Base-by-base conservation (phyloP, 2,329 filamentous ascomycete genomes). In the Xylaria sp. region DNA sequence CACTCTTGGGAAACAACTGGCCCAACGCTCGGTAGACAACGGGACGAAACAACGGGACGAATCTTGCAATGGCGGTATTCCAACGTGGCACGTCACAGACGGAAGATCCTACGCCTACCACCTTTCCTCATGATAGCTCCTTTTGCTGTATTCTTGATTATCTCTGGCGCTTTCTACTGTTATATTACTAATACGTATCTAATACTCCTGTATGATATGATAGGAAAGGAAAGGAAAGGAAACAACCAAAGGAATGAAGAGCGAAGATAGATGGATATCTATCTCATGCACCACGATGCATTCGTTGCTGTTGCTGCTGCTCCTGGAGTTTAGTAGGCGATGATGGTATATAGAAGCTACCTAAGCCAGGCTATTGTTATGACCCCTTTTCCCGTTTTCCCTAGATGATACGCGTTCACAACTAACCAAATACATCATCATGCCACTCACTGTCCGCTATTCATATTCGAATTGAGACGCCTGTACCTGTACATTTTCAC, bases 141-240 rank as follows among this genome's bases (percentile, higher is more conserved):
- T 51, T 54, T 23, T 35, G 23, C 44, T 44, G 42, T 48, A 47
- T 51, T 51, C 8, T 57, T 16, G 51, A 51, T 58, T 57, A 62
- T 40, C 5, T 40, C 59, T 53, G 25, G 42, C 51, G 44, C 35
- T 48, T 37, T 21, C 40, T 63, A 44, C 29, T 23, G 29, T 48
- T 44, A 54, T 47, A 47, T 32, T 47, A 63, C 53, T 60, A 37
- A 42, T 44, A 40, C 53, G 6, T 63, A 59, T 59, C 47, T 59
- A 59, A 63, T 63, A 40, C 13, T 47, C 29, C 42, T 63, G 40
- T 66, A 63, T 54, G 53, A 63, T 66, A 65, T 48, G 8, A 29
- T 55, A 60, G 9, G 42, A 35, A 21, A 21, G 40, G 32, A 16
- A 25, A 60, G n/a, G 5, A 27, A 35, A 10, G 5, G 32, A 25